These are phyloP conservation scores for Shiraia sp. DNA, from an alignment of 2,329 filamentous ascomycete genomes.

Conservation along the genomic window DNA sequence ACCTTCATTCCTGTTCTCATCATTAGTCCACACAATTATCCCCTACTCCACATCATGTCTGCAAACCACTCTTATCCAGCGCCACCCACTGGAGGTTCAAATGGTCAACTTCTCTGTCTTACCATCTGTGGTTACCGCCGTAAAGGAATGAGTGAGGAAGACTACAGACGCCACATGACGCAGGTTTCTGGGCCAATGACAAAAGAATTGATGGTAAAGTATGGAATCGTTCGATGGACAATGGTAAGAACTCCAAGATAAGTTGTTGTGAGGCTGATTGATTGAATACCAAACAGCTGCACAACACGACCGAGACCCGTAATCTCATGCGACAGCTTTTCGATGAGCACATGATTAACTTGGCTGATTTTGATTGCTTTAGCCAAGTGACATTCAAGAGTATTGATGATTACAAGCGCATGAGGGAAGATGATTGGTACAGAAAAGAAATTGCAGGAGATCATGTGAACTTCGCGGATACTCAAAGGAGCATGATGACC, in stretches of 20 bases:
- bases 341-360: slow-evolving; percentile 53
- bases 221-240: slow-evolving; percentile 54
- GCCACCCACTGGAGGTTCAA: too few relatives aligned
- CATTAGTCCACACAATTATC: too few relatives aligned
- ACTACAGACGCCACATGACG: slow-evolving; percentile 53
- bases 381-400: slow-evolving; percentile 53
- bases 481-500: slow-evolving; percentile 52
- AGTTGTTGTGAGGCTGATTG: neutral
- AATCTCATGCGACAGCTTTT: slow-evolving; percentile 44
- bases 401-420: slow-evolving; percentile 52
- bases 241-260: slow-evolving; percentile 12
- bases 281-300: slow-evolving; percentile 34
- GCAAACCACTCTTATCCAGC: too few relatives aligned
- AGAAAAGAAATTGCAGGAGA: slow-evolving; percentile 50
- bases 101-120: slow-evolving; percentile 49
- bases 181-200: slow-evolving; percentile 53
- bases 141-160: slow-evolving; percentile 54
- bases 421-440: slow-evolving; percentile 57
- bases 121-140: slow-evolving; percentile 55
- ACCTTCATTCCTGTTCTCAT: too few relatives aligned
- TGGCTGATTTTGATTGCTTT: slow-evolving; percentile 57
- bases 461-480: slow-evolving; percentile 57
- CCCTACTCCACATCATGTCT: too few relatives aligned
- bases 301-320: slow-evolving; percentile 45
- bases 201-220: slow-evolving; percentile 55